phyloP scores from a whole-genome alignment of 2,329 filamentous ascomycete species.

The Cyclaneusma minus region DNA sequence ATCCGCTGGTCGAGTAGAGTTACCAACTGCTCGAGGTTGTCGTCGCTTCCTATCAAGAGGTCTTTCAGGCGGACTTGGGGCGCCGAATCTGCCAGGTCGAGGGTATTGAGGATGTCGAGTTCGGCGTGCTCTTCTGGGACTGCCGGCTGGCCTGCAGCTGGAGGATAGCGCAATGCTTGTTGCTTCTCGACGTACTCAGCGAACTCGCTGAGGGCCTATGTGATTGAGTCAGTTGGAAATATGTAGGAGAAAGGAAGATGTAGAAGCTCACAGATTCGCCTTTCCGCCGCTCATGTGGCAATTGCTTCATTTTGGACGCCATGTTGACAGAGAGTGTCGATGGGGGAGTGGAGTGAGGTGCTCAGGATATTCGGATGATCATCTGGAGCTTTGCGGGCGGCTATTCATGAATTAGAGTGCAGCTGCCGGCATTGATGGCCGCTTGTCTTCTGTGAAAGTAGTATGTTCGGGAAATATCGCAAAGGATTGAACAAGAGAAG shows the following conservation, averaged over 20 bases:
- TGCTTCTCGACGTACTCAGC: slow-evolving; percentile 95
- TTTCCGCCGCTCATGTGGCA: slow-evolving; percentile 66
- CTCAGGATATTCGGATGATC: slow-evolving; percentile 4
- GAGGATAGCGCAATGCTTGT: slow-evolving; percentile 55
- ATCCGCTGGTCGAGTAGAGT: slow-evolving; percentile 53
- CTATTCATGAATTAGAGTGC: too few species aligned
- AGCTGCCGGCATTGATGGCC: too few species aligned
- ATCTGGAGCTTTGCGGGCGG: too few species aligned
- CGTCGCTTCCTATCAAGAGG: slow-evolving; percentile 49
- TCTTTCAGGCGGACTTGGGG: slow-evolving; percentile 57
- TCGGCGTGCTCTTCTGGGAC: slow-evolving; percentile 61
- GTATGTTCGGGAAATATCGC: too few species aligned
- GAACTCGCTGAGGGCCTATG: slow-evolving; percentile 75
- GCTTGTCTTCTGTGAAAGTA: too few species aligned
- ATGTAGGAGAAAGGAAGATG: slow-evolving; percentile 11
- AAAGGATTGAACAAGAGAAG: too few species aligned
- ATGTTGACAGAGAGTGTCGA: slow-evolving; percentile 27
- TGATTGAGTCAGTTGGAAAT: slow-evolving; percentile 1
- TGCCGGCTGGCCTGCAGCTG: slow-evolving; percentile 10
- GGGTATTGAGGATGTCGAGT: slow-evolving; percentile 73
- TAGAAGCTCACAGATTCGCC: slow-evolving; percentile 83
- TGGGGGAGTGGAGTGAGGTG: too few species aligned
- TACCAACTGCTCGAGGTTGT: slow-evolving; percentile 45
- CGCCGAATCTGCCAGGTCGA: slow-evolving; percentile 55
- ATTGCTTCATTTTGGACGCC: slow-evolving; percentile 43